Conservation (phyloP, 495 filamentous ascomycete species). For the Talaromyces ruber region DNA sequence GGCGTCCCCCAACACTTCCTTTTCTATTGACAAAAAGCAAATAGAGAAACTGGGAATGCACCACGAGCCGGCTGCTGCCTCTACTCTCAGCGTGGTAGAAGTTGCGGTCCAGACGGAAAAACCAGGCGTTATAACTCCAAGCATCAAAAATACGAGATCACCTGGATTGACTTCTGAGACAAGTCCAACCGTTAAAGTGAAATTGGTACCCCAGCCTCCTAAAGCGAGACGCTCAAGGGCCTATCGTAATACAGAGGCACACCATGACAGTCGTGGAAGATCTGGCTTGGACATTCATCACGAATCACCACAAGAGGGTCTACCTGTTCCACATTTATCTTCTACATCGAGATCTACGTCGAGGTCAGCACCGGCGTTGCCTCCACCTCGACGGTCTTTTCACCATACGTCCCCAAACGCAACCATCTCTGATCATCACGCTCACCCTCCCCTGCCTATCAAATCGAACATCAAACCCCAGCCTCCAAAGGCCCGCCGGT, state of each 20-base stretch:
- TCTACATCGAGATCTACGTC: constrained; percentile 4
- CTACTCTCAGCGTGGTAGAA: constrained; percentile 60
- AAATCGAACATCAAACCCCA: constrained; percentile 33
- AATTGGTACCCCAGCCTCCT: constrained; percentile 13
- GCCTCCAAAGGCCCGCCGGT: constrained; percentile 33
- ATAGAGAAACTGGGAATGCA: constrained; percentile 33
- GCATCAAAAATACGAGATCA: constrained; percentile 36
- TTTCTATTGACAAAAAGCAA: neutral
- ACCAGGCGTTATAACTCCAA: constrained; percentile 79
- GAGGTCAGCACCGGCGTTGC: neutral
- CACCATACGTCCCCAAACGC: neutral
- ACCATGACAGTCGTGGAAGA: constrained; percentile 1
- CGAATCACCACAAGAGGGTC: neutral
- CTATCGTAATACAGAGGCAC: constrained; percentile 9
- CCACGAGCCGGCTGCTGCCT: constrained; percentile 35
- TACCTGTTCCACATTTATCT: neutral
- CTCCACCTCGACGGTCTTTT: constrained; percentile 4
- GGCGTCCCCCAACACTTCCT: constrained; percentile 5
- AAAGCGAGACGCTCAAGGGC: constrained; percentile 37
- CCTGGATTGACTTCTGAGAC: neutral
- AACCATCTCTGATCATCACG: neutral
- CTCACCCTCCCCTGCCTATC: constrained; percentile 6
- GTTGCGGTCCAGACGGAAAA: constrained; percentile 74
- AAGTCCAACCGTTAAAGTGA: neutral
- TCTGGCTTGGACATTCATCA: neutral